Evolutionary conservation across 2,329 filamentous ascomycete species (phyloP), one percentile per base, ranked within the genome.

Genomic region (Tympanopsis confertula): DNA sequence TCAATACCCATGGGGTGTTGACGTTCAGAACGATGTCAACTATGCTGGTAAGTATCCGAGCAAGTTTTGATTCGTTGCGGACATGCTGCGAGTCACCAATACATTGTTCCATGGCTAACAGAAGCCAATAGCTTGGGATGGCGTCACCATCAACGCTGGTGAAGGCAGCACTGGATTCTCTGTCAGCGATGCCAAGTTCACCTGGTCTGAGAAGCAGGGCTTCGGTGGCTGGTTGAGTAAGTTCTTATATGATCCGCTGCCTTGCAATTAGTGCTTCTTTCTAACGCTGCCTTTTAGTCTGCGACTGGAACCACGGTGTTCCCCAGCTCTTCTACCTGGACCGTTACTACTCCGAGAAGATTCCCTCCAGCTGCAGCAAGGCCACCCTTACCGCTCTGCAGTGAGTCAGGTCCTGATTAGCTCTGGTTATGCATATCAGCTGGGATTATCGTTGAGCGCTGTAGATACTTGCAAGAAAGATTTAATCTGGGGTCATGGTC

Each of bases 181-280:
- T 24, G 42, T 58, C 30, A 43, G 52, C 12, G 39, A 44, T n/a
- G 43, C 43, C 35, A 39, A 41, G 19, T 37, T 62, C 38, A 38
- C 50, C 29, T 54, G 50, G 48, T 10, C 10, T 48, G 45, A 47
- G 30, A 20, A 43, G n/a, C 37, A 44, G n/a, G 55, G 53, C 15
- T 59, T 58, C 32, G 52, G 49, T 20, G 57, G 58, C 18, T 62
- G 58, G 58, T 44, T 61, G 20, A 55, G 58, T 61, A 47, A 50
- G 57, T 50, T 26, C 17, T 32, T 15, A 20, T 33, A 19, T 13
- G 32, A n/a, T 28, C 10, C 24, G 18, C 20, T 38, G 7, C 15
- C 36, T 7, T 19, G 15, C n/a, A 20, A 4, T 13, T 5, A 19
- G 14, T 39, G 17, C 35, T n/a, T n/a, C 14, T 40, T 17, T 13